phyloP scores from a whole-genome alignment of 1,139 yeast species.

The Pichia sp. region DNA sequence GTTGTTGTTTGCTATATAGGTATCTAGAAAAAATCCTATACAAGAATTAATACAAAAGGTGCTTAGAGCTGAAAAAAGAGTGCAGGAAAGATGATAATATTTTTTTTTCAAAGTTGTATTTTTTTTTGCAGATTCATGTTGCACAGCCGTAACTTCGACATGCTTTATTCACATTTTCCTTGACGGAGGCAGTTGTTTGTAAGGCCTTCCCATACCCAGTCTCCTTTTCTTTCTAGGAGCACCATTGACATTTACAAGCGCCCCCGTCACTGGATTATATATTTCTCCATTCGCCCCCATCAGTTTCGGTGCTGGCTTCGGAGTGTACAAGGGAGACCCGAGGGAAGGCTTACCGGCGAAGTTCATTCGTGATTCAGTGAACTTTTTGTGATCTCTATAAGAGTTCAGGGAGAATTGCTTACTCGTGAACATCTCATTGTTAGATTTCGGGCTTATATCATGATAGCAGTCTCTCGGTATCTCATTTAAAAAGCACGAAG shows the following conservation, averaged over 20 bases:
- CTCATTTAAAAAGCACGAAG: slow-evolving; percentile 6
- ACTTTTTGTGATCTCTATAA: background rate
- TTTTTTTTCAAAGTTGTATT: background rate
- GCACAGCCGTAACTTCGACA: slow-evolving; percentile 5
- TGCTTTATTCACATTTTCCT: background rate
- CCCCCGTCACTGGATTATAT: slow-evolving; percentile 16
- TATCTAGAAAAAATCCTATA: no score
- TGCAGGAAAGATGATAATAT: background rate
- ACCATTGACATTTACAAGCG: background rate
- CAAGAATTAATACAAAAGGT: background rate
- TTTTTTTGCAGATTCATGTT: background rate
- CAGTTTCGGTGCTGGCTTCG: background rate
- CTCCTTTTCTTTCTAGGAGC: slow-evolving; percentile 18
- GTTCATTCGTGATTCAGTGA: slow-evolving; percentile 1
- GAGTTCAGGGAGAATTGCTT: background rate
- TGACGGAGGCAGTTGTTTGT: background rate
- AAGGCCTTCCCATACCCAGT: slow-evolving; percentile 28
- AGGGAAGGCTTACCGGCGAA: background rate
- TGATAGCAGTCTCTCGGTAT: slow-evolving; percentile 8
- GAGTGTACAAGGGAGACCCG: background rate
- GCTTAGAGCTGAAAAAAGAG: background rate
- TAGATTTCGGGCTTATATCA: background rate
- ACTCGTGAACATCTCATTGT: background rate
- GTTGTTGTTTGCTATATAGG: no score
- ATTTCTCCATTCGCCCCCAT: slow-evolving; percentile 4